phyloP scores from a whole-genome alignment of 2,329 filamentous ascomycete genomes.

The Cyphellophora attinorum region DNA sequence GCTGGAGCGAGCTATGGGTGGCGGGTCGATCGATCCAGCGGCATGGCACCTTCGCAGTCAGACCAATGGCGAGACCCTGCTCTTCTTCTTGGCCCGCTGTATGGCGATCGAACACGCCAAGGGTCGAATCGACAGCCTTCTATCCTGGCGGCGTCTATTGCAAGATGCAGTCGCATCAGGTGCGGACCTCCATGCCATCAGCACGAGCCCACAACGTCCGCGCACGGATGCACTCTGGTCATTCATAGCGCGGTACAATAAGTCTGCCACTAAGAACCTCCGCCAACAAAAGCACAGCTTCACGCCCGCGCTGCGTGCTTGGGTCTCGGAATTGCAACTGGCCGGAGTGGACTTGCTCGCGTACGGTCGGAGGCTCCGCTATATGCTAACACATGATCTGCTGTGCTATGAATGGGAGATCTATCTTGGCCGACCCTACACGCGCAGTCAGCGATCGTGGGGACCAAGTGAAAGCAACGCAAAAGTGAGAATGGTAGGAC shows the following conservation, averaged over 20 bases:
- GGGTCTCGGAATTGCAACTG: not conserved
- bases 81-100: not conserved
- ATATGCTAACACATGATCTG: not conserved
- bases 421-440: too few species aligned
- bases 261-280: not conserved
- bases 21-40: not conserved
- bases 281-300: not conserved
- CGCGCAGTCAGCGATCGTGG: too few species aligned
- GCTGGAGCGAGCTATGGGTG: not conserved
- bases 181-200: not conserved
- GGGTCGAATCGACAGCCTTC: not conserved
- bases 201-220: not conserved
- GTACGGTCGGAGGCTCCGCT: not conserved
- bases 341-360: not conserved
- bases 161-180: not conserved
- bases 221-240: not conserved
- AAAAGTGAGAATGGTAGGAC: too few species aligned
- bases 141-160: not conserved
- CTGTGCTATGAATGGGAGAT: not conserved
- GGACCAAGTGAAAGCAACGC: too few species aligned
- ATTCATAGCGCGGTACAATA: not conserved
- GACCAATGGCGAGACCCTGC: not conserved
- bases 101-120: not conserved
- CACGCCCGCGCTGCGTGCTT: not conserved
- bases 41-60: not conserved